phyloP scores from a whole-genome alignment of 106 monocot species.

The Dactylorhiza incarnata region DNA sequence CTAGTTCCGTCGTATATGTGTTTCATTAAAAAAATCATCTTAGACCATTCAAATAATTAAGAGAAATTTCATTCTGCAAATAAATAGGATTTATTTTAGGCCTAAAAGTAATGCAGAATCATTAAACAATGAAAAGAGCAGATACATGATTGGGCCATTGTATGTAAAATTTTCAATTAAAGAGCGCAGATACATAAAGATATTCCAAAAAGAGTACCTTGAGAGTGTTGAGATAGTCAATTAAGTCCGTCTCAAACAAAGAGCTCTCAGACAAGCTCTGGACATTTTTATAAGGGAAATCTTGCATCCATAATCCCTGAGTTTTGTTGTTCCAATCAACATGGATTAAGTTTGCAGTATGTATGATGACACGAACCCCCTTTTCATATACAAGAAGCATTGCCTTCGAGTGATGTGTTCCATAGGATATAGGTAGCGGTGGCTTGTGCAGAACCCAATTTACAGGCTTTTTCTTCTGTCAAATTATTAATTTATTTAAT shows the following conservation, averaged over 20 bases:
- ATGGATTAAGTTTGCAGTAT: slow-evolving; percentile 92
- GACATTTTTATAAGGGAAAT: slow-evolving; percentile 85
- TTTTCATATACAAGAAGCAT: slow-evolving; percentile 82
- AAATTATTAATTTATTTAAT: slow-evolving; percentile 9
- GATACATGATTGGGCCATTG: not conserved
- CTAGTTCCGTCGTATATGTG: not conserved
- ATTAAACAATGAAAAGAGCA: not conserved
- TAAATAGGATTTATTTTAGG: not conserved
- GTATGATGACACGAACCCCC: slow-evolving; percentile 79
- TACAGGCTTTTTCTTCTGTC: slow-evolving; percentile 44
- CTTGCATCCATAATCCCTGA: slow-evolving; percentile 99
- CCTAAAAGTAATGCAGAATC: not conserved
- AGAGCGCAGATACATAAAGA: not conserved
- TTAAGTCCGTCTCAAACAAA: slow-evolving; percentile 81
- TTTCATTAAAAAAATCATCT: not conserved
- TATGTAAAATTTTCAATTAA: not conserved
- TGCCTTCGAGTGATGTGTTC: slow-evolving; percentile 97
- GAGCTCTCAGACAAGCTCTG: slow-evolving; percentile 14
- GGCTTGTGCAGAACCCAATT: slow-evolving; percentile 94
- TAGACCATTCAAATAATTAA: not conserved
- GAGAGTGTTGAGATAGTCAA: slow-evolving; percentile 72
- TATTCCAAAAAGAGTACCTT: slow-evolving; percentile 41
- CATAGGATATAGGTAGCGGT: slow-evolving; percentile 90
- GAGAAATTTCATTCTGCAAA: not conserved
- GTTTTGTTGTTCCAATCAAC: slow-evolving; percentile 99